phyloP scores from a whole-genome alignment of 257 asterid species.

The Capsicum pubescens region DNA sequence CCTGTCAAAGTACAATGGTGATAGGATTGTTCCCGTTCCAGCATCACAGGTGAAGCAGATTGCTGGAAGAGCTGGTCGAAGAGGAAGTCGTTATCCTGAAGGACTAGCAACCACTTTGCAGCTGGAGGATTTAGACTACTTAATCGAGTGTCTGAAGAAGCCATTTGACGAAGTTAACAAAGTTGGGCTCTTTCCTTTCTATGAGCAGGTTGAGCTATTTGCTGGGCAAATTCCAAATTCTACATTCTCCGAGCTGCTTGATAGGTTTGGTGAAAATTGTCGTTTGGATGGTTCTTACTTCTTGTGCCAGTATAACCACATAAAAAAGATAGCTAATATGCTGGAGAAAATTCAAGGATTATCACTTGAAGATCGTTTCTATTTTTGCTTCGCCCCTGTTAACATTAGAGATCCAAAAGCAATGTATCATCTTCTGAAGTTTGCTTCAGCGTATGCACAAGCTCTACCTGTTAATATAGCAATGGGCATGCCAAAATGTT shows the following conservation, averaged over 20 bases:
- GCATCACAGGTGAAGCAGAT: conserved; percentile 96
- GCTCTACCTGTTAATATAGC: conserved; percentile 83
- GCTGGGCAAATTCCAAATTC: conserved; percentile 70
- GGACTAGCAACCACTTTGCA: conserved; percentile 86
- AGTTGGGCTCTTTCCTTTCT: conserved; percentile 95
- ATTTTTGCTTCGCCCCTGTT: conserved; percentile 93
- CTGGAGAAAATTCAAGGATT: conserved; percentile 72
- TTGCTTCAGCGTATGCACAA: conserved; percentile 75
- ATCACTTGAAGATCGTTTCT: conserved; percentile 85
- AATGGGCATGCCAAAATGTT: conserved; percentile 81
- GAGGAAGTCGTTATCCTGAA: conserved; percentile 93
- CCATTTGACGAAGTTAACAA: conserved; percentile 82
- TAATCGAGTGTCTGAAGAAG: conserved; percentile 81
- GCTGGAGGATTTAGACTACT: conserved; percentile 73
- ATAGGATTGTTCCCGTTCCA: conserved; percentile 76
- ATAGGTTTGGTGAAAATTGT: conserved; percentile 70
- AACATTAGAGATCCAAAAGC: conserved; percentile 92
- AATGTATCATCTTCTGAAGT: conserved; percentile 79
- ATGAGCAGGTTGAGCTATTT: conserved; percentile 89
- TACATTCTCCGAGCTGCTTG: conserved; percentile 72
- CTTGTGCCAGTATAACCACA: conserved; percentile 75
- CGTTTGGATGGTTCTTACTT: conserved; percentile 77
- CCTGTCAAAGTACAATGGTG: conserved; percentile 82
- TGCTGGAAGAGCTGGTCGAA: conserved; percentile 97
- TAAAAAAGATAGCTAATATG: conserved; percentile 86